Evolutionary conservation across 2,329 filamentous ascomycete genomes (phyloP).

Genomic region (Neofusicoccum kwambonambiense): DNA sequence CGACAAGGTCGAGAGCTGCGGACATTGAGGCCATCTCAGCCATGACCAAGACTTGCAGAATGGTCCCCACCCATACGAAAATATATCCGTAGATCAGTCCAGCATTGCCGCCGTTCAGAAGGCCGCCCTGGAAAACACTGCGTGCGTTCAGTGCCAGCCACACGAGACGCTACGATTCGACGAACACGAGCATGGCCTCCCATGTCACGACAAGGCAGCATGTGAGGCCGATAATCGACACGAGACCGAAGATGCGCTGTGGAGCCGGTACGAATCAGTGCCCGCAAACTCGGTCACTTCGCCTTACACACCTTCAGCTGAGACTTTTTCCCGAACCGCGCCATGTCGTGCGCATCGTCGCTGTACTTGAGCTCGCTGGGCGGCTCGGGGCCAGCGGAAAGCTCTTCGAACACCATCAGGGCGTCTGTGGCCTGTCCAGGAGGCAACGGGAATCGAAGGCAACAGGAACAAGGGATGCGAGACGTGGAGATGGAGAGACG

Average conservation of each 20-base stretch:
- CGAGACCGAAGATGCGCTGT: constrained; percentile 37
- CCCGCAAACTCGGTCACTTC: too few relatives aligned
- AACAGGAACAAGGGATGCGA: too few relatives aligned
- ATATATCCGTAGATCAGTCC: constrained; percentile 39
- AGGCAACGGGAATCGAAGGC: too few relatives aligned
- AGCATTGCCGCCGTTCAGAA: constrained; percentile 35
- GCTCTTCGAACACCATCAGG: neutral
- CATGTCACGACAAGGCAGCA: constrained; percentile 40
- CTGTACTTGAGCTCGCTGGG: neutral
- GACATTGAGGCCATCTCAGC: constrained; percentile 36
- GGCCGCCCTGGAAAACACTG: constrained; percentile 20
- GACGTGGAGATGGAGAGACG: too few relatives aligned
- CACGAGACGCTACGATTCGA: neutral
- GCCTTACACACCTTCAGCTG: constrained; percentile 33
- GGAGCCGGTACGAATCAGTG: neutral
- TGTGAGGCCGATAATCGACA: constrained; percentile 38
- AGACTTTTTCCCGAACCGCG: constrained; percentile 27
- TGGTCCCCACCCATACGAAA: constrained; percentile 37
- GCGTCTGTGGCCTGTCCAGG: neutral
- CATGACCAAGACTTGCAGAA: constrained; percentile 34
- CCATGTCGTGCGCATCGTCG: constrained; percentile 14
- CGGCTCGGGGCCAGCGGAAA: neutral
- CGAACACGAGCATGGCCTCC: constrained; percentile 39
- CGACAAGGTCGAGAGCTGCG: constrained; percentile 27
- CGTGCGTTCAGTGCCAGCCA: neutral